phyloP scores from a whole-genome alignment of 768 basidiomycete species.

The Tephrocybe sp. region DNA sequence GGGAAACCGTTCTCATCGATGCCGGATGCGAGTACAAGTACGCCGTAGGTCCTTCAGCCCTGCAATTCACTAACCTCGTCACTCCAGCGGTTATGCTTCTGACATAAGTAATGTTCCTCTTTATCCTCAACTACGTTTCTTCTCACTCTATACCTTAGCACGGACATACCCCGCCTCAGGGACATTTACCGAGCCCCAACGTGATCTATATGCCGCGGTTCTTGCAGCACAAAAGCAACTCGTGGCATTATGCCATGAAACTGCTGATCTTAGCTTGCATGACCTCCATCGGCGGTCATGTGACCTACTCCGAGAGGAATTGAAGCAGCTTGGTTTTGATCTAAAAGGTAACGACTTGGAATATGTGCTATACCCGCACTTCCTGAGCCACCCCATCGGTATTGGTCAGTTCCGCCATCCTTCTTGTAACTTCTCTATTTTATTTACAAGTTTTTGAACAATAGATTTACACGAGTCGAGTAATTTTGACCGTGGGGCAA shows the following conservation, averaged over 20 bases:
- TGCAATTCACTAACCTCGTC: conserved; percentile 1
- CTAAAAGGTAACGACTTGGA: conserved; percentile 61
- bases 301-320: conserved; percentile 63
- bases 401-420: conserved; percentile 53
- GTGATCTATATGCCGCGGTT: conserved; percentile 82
- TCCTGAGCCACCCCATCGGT: conserved; percentile 88
- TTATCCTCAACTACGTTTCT: not conserved
- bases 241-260: conserved; percentile 58
- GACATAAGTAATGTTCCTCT: conserved; percentile 71
- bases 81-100: conserved; percentile 80
- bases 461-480: conserved; percentile 88
- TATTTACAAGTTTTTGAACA: conserved; percentile 11
- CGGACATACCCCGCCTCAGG: conserved; percentile 90
- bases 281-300: conserved; percentile 79
- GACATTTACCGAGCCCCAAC: conserved; percentile 74
- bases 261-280: conserved; percentile 58
- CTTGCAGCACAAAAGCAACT: conserved; percentile 72
- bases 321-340: conserved; percentile 76
- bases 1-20: conserved; percentile 84
- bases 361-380: conserved; percentile 89
- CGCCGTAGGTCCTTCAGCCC: conserved; percentile 19
- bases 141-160: conserved; percentile 40
- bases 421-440: not conserved
- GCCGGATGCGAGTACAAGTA: conserved; percentile 93
- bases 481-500: conserved; percentile 52